Base-by-base conservation (phyloP, 768 basidiomycete species). In the Xerocomus spinulosus region DNA sequence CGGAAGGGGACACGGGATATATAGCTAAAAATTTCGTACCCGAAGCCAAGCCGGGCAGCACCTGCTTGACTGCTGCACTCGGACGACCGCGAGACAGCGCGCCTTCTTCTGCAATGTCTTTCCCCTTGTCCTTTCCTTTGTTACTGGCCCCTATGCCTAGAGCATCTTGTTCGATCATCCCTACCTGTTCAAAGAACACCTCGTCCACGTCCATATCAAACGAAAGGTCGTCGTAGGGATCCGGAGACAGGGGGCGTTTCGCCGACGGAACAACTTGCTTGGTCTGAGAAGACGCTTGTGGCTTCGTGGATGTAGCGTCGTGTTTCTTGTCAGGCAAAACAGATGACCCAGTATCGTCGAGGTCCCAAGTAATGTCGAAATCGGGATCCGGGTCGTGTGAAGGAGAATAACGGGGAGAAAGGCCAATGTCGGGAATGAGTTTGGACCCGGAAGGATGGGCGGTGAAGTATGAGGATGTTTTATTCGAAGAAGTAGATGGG, bases 171-270 rank as follows among this genome's bases (percentile, higher is more conserved):
- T 65, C 61, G 28, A 60, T 57, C 55, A 52, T 54, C 28, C 63
- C 66, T 46, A 62, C 55, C 49, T 72, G 70, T 52, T 68, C 71
- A 18, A 76, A 59, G 49, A 78, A 68, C 12, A 56, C 65, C 5
- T 70, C 73, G 39, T 72, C 67, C 36, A 74, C 55, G 12, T 64
- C 64, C 56, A 68, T 55, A 28, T 66, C 66, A 34, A 68, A 60
- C 23, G 66, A 57, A 25, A 71, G 68, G 48, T 68, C 66, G 39
- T 67, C 69, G 47, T 54, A 67, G 17, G 64, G 53, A 42, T 66
- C 64, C 12, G 56, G 54, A 40, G 57, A 62, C 40, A 15, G 29
- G n/a, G 62, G 15, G 34, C 43, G 34, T 47, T 53, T 54, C 42
- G 15, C 41, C 12, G 32, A 42, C 25, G 33, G 50, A 36, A 32